phyloP scores from a whole-genome alignment of 768 basidiomycete genomes.

The Phaffia tasmanica region DNA sequence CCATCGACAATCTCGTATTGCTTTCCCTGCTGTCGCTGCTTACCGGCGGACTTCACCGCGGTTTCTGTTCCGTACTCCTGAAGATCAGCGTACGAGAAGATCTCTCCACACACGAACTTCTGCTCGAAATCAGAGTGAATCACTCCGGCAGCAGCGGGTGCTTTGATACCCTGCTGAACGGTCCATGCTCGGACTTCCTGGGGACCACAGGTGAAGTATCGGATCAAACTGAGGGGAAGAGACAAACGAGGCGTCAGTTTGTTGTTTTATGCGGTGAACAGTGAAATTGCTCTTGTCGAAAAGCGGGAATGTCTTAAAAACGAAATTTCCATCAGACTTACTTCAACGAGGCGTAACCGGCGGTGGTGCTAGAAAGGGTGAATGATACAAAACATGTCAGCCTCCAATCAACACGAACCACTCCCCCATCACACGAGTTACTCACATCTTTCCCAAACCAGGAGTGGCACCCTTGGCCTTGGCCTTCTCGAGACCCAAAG shows the following conservation, averaged over 20 bases:
- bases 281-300: too few relatives aligned
- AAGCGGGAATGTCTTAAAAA: neutral
- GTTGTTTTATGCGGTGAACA: too few relatives aligned
- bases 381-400: neutral
- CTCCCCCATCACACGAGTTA: neutral
- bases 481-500: slow-evolving; percentile 43
- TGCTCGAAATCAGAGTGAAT: slow-evolving; percentile 82
- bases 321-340: slow-evolving; percentile 40
- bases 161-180: slow-evolving; percentile 82
- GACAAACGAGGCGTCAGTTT: neutral
- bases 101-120: slow-evolving; percentile 42
- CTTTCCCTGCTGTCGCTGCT: slow-evolving; percentile 90
- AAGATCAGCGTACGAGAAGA: slow-evolving; percentile 49
- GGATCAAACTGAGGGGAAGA: slow-evolving; percentile 55
- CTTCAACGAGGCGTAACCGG: slow-evolving; percentile 77
- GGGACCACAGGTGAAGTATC: slow-evolving; percentile 87
- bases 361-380: slow-evolving; percentile 49
- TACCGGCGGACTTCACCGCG: slow-evolving; percentile 85
- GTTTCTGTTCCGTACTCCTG: slow-evolving; percentile 81
- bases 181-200: slow-evolving; percentile 98
- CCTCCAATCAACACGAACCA: neutral
- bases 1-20: slow-evolving; percentile 55
- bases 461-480: slow-evolving; percentile 46
- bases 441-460: slow-evolving; percentile 66
- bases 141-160: slow-evolving; percentile 94